A percentile compares a stretch with the other conserved stretches of the same genome.
phyloP scores from a whole-genome alignment of 352 stramenopile genomes.

The Phytophthora capsici region DNA sequence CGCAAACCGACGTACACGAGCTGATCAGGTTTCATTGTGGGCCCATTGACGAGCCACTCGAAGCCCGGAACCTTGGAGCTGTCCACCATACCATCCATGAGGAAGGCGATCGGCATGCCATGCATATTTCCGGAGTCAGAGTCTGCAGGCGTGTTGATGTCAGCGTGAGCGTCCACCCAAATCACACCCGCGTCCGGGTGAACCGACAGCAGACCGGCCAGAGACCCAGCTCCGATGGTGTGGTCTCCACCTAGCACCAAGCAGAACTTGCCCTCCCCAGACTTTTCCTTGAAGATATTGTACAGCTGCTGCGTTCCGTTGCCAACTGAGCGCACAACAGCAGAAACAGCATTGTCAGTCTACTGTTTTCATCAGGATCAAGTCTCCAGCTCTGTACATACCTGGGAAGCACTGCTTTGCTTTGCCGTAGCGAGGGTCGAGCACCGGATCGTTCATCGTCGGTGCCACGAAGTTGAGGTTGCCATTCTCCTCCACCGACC shows the following conservation, averaged over 20 bases:
- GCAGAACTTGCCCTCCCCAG: slow-evolving; percentile 92
- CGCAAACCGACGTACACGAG: slow-evolving; percentile 97
- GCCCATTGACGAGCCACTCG: slow-evolving; percentile 91
- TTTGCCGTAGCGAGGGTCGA: slow-evolving; percentile 73
- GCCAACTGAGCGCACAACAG: slow-evolving; percentile 65
- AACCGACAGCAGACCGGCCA: slow-evolving; percentile 92
- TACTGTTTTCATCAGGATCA: neutral
- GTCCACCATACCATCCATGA: slow-evolving; percentile 93
- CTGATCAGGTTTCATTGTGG: slow-evolving; percentile 82
- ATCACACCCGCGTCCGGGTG: slow-evolving; percentile 95
- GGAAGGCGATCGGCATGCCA: slow-evolving; percentile 96
- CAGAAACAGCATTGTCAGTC: neutral
- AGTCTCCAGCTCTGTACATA: slow-evolving; percentile 15
- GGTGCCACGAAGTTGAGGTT: slow-evolving; percentile 78
- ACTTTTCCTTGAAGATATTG: slow-evolving; percentile 86
- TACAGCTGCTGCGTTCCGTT: slow-evolving; percentile 83
- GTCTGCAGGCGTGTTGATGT: slow-evolving; percentile 96
- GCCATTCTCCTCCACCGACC: slow-evolving; percentile 87
- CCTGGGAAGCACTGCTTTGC: slow-evolving; percentile 83
- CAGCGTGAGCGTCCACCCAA: slow-evolving; percentile 98
- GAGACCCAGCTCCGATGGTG: slow-evolving; percentile 93
- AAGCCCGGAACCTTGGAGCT: slow-evolving; percentile 92
- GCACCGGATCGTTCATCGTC: slow-evolving; percentile 51
- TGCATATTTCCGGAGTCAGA: slow-evolving; percentile 97
- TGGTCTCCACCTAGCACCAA: slow-evolving; percentile 97